Evolutionary conservation across 768 basidiomycete species (phyloP), one percentile per base, ranked within the genome.

Genomic region (Zangia roseola): DNA sequence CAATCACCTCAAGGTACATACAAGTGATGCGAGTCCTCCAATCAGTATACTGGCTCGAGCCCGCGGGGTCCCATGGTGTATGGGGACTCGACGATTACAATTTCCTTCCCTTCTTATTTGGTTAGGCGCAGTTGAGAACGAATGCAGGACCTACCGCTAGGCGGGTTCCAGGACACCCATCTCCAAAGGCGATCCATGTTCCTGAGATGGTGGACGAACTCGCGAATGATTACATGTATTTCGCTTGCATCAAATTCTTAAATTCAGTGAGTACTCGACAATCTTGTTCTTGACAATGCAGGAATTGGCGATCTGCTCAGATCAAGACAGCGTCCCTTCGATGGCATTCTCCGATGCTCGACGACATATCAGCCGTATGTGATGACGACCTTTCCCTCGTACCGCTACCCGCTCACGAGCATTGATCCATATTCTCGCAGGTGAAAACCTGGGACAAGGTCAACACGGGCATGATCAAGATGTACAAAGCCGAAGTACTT

Each of bases 281-380:
- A 42, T n/a, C 6, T 34, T 36, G 21, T 23, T 30, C 10, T 49
- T 28, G 9, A 36, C 21, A 25, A 9, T 1, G 2, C 42, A 19
- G n/a, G 14, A 23, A 35, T 38, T 23, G 0, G 33, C 24, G 6
- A 2, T 40, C 13, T 17, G 24, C 23, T 12, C 53, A 94, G 91
- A 91, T 97, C 56, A 98, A 98, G 65, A 92, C 94, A 0, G 94
- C 94, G 0, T 94, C 94, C 0, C 76, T 98, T 1, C 80, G 93
- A 43, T 99, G 95, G 95, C 95, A 99, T 71, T 97, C 93, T 0
- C 95, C 95, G 1, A 98, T 99, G 95, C 80, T 99, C 7, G 92
- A 97, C 66, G 95, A 98, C 62, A 98, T 98, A 47, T 94, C 93
- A 1, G 92, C 87, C 0, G 93, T 71, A 52, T 35, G 75, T 59